phyloP scores from a whole-genome alignment of 169 alveolate species.

The Haemoproteus tartakovskyi region DNA sequence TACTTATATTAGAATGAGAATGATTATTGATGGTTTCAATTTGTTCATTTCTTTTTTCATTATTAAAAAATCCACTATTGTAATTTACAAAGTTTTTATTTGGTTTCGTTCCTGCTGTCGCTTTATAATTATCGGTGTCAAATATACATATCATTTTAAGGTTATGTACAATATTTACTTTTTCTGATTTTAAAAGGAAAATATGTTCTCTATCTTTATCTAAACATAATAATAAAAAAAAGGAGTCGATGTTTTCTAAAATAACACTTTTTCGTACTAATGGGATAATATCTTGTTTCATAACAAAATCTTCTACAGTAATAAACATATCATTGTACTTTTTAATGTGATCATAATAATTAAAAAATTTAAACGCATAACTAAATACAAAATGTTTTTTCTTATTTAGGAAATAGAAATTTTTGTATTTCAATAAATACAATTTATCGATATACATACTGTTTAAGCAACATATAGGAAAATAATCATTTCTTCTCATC shows the following conservation, averaged over 20 bases:
- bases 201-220: slow-evolving; percentile 19
- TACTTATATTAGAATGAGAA: background rate
- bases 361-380: slow-evolving; percentile 22
- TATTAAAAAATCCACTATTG: no score
- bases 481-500: slow-evolving; percentile 6
- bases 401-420: slow-evolving; percentile 2
- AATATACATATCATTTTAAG: slow-evolving; percentile 47
- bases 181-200: slow-evolving; percentile 51
- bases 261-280: slow-evolving; percentile 23
- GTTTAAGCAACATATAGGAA: slow-evolving; percentile 52
- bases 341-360: slow-evolving; percentile 21
- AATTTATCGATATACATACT: slow-evolving; percentile 52
- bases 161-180: slow-evolving; percentile 26
- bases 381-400: slow-evolving; percentile 40
- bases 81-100: no score
- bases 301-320: slow-evolving; percentile 29
- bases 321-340: slow-evolving; percentile 9
- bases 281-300: slow-evolving; percentile 27
- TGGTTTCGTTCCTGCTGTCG: background rate
- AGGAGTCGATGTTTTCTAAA: slow-evolving; percentile 32
- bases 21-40: background rate
- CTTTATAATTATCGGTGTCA: background rate
- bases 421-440: slow-evolving; percentile 37
- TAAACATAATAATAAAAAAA: slow-evolving; percentile 44
- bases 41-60: background rate